These are phyloP conservation scores for Myxozyma vanderwaltii DNA, from an alignment of 805 yeast genomes.

Conservation along the genomic window DNA sequence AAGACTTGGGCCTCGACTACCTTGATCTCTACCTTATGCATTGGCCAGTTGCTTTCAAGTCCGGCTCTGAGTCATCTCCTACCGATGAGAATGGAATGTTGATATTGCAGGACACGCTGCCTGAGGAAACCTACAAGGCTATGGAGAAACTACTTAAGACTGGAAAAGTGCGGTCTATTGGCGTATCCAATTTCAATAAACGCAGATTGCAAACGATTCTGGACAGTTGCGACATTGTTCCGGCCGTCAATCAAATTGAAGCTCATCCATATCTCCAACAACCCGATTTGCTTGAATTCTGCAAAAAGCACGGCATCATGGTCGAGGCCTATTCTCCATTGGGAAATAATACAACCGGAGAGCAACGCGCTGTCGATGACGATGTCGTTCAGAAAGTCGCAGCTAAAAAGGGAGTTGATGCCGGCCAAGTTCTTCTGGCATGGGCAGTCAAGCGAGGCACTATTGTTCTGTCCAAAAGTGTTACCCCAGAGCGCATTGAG, in stretches of 20 bases:
- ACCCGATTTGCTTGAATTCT: slow-evolving; percentile 55
- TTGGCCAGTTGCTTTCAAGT: slow-evolving; percentile 69
- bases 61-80: slow-evolving; percentile 44
- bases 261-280: slow-evolving; percentile 74
- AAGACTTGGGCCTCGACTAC: slow-evolving; percentile 67
- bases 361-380: slow-evolving; percentile 42
- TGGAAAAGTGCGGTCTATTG: too few species aligned
- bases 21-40: slow-evolving; percentile 78
- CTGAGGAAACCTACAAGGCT: slow-evolving; percentile 48
- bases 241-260: slow-evolving; percentile 77
- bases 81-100: slow-evolving; percentile 45
- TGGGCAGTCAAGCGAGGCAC: slow-evolving; percentile 61
- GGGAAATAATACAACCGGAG: slow-evolving; percentile 51
- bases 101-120: slow-evolving; percentile 40
- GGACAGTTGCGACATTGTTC: too few species aligned
- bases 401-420: slow-evolving; percentile 52
- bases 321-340: slow-evolving; percentile 80
- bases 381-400: slow-evolving; percentile 60
- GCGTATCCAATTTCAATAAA: too few species aligned
- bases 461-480: slow-evolving; percentile 67
- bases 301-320: slow-evolving; percentile 54
- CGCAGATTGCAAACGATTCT: too few species aligned
- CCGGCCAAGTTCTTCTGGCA: slow-evolving; percentile 60
- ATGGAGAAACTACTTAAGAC: slow-evolving; percentile 53
- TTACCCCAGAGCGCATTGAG: slow-evolving; percentile 61